These are phyloP conservation scores for Penicillium salamii DNA, from an alignment of 495 filamentous ascomycete genomes.

Conservation along the genomic window DNA sequence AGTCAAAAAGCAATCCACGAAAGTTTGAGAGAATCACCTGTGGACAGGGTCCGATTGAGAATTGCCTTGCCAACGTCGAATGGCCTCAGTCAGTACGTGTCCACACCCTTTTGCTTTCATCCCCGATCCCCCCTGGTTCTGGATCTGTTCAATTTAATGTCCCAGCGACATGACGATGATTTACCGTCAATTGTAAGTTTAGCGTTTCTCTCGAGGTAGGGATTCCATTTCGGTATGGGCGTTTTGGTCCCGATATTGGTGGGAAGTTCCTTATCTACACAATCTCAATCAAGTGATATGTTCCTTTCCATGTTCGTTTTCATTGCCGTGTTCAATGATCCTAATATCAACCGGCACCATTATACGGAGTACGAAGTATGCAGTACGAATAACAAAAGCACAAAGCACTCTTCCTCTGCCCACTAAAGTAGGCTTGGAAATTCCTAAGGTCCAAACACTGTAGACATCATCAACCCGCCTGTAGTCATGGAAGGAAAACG, in stretches of 20 bases:
- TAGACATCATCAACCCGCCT: too few species aligned
- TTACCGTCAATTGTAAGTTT: constrained; percentile 19
- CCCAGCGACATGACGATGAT: constrained; percentile 9
- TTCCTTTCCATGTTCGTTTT: not conserved
- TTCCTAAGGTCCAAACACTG: too few species aligned
- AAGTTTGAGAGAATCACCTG: not conserved
- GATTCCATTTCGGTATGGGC: constrained; percentile 3
- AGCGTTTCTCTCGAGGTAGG: constrained; percentile 19
- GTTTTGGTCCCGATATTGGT: not conserved
- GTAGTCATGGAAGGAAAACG: too few species aligned
- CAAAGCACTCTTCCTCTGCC: too few species aligned
- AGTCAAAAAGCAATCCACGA: not conserved
- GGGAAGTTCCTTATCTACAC: not conserved
- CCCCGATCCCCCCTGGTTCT: not conserved
- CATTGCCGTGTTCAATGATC: too few species aligned
- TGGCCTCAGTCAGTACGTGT: constrained; percentile 20
- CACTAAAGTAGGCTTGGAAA: too few species aligned
- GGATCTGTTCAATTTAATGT: constrained; percentile 3
- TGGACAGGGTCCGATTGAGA: constrained; percentile 2
- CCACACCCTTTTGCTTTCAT: constrained; percentile 5
- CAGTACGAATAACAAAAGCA: too few species aligned
- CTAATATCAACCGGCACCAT: too few species aligned
- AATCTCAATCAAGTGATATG: not conserved
- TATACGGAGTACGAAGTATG: too few species aligned
- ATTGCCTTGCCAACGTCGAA: not conserved